Evolutionary conservation across 495 filamentous ascomycete species (phyloP), one percentile per base, ranked within the genome.

Genomic region (Stereocaulon alpinum): DNA sequence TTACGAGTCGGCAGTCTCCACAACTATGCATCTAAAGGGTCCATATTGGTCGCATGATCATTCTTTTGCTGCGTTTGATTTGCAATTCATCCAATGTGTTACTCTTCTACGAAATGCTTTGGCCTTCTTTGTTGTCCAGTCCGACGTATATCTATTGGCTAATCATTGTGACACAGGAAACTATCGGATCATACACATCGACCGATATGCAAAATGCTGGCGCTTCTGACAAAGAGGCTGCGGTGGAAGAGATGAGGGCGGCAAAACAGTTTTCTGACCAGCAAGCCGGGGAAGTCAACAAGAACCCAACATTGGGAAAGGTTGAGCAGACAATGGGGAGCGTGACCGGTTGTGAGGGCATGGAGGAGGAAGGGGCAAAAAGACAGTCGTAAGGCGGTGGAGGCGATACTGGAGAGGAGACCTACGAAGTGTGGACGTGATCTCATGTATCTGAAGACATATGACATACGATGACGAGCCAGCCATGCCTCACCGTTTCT

Each of bases 351-450:
- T 66, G 64, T 45, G 64, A 64, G 51, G 64, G 64, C 6, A 66
- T 66, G 64, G 64, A 63, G 41, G 64, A 63, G 15, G 64, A 66
- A 42, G 64, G 64, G 9, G 59, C 37, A 44, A 63, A 62, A 45
- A 56, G 64, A 24, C 58, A 64, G 41, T 4, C 18, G 9, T 64
- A 30, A 64, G 17, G 7, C 32, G 32, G 32, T 37, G 32, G 32
- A 37, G 32, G 34, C 34, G 34, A 37, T 37, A 37, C 12, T 12
- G 34, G 32, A 37, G 7, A 37, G 4, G 34, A 37, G 32, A 37
- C 7, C 34, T 1, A 24, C 24, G 24, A 24, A 24, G 24, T 24
- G 24, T 1, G 24, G 24, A 3, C 24, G 24, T 24, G 24, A 24
- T 24, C 3, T 24, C 24, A 24, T 24, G 24, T 24, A 24, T 9